phyloP scores from a whole-genome alignment of 2,329 filamentous ascomycete species.

The Trichoderma polysporum region DNA sequence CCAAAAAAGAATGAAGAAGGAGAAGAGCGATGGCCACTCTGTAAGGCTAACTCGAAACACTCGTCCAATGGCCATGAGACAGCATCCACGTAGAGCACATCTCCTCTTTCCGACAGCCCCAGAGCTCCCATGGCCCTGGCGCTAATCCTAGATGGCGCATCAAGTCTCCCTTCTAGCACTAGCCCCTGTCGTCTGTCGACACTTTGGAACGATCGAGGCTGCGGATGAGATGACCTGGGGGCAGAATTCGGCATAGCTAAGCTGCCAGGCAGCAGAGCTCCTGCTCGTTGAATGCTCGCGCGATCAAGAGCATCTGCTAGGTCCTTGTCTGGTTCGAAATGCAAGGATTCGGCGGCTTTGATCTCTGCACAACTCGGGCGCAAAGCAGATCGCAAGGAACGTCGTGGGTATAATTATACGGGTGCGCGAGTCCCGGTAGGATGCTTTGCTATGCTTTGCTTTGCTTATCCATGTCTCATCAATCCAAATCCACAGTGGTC shows the following conservation, averaged over 20 bases:
- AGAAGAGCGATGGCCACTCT: neutral
- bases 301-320: neutral
- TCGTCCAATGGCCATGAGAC: neutral
- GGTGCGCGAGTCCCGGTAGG: too few relatives aligned
- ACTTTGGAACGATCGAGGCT: conserved; percentile 12
- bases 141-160: neutral
- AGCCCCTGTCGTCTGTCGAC: neutral
- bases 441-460: neutral
- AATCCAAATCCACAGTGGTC: neutral
- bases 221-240: conserved; percentile 1
- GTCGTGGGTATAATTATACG: neutral
- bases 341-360: too few relatives aligned
- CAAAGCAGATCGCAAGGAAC: neutral
- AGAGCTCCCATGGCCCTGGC: neutral
- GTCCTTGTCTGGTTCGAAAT: neutral
- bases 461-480: neutral
- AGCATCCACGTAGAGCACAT: neutral
- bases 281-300: neutral
- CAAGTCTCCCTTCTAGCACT: neutral
- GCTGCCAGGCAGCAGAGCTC: neutral
- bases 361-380: too few relatives aligned
- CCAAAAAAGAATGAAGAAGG: neutral
- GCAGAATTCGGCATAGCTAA: neutral
- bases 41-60: neutral
- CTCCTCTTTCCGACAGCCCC: neutral